Conservation (phyloP, 352 stramenopile species). For the Pythium utonaiense region DNA sequence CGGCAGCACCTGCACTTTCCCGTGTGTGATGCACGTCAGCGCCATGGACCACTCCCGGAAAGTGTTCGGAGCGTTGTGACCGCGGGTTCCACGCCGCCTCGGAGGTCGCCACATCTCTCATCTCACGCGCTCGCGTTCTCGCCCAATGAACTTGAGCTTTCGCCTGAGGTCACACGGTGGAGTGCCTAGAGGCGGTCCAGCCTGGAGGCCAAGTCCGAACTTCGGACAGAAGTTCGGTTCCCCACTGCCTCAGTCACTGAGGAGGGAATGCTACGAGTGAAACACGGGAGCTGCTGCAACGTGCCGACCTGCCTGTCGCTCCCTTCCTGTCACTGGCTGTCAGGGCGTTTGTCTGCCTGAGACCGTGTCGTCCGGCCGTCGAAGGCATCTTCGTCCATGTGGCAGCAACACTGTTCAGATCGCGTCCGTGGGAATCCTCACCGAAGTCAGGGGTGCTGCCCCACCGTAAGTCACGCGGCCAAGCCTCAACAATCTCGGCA, state of each 20-base stretch:
- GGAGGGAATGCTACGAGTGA: too few relatives aligned
- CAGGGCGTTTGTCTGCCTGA: neutral
- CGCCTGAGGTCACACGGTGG: too few relatives aligned
- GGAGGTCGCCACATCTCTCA: neutral
- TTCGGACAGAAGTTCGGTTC: too few relatives aligned
- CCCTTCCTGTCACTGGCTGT: neutral
- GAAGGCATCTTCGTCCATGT: neutral
- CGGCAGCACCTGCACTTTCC: neutral
- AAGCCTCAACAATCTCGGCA: neutral
- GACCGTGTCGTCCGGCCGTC: neutral
- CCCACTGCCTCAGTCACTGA: too few relatives aligned
- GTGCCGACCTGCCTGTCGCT: neutral
- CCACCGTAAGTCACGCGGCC: neutral
- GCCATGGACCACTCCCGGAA: neutral
- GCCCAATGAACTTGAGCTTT: too few relatives aligned
- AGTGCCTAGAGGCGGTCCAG: too few relatives aligned
- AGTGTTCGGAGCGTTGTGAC: neutral
- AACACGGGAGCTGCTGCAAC: too few relatives aligned
- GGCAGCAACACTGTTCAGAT: too few relatives aligned
- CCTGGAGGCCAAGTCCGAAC: too few relatives aligned
- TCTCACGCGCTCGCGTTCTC: too few relatives aligned
- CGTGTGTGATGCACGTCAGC: constrained; percentile 1
- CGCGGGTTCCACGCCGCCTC: neutral
- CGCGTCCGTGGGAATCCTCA: too few relatives aligned
- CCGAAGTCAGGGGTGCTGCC: neutral